phyloP scores from a whole-genome alignment of 1,139 yeast genomes.

The Taiozyma sp. region DNA sequence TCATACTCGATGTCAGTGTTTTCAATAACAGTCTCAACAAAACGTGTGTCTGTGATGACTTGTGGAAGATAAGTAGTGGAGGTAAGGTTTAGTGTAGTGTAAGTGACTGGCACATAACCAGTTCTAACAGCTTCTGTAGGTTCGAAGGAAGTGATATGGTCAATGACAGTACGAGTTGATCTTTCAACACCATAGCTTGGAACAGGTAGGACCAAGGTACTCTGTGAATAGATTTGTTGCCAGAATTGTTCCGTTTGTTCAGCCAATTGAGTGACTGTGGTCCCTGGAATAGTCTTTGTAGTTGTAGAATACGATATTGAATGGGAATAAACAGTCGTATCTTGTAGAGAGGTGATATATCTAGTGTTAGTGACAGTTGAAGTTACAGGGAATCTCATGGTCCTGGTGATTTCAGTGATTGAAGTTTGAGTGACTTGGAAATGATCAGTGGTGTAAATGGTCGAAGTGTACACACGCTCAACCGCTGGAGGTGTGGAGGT shows the following conservation, averaged over 20 bases:
- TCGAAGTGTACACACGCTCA: constrained; percentile 2
- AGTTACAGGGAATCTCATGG: constrained; percentile 4
- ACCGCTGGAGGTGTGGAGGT: not conserved
- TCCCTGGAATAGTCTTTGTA: constrained; percentile 10
- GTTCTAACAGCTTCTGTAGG: constrained; percentile 3
- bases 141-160: constrained; percentile 2
- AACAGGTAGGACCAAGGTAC: constrained; percentile 14
- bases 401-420: constrained; percentile 10
- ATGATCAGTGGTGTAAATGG: constrained; percentile 7
- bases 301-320: constrained; percentile 11
- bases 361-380: constrained; percentile 4
- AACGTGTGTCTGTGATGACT: constrained; percentile 1
- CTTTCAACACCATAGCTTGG: constrained; percentile 7
- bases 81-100: constrained; percentile 9
- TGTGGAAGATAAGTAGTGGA: constrained; percentile 8
- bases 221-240: constrained; percentile 1
- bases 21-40: not conserved
- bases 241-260: constrained; percentile 3
- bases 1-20: constrained; percentile 1
- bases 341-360: constrained; percentile 2
- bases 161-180: not conserved
- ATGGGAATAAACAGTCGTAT: constrained; percentile 3
- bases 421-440: constrained; percentile 1
- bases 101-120: constrained; percentile 4
- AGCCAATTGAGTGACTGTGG: constrained; percentile 1